These are phyloP conservation scores for Coffea eugenioides DNA, from an alignment of 257 asterid genomes.

Conservation along the genomic window DNA sequence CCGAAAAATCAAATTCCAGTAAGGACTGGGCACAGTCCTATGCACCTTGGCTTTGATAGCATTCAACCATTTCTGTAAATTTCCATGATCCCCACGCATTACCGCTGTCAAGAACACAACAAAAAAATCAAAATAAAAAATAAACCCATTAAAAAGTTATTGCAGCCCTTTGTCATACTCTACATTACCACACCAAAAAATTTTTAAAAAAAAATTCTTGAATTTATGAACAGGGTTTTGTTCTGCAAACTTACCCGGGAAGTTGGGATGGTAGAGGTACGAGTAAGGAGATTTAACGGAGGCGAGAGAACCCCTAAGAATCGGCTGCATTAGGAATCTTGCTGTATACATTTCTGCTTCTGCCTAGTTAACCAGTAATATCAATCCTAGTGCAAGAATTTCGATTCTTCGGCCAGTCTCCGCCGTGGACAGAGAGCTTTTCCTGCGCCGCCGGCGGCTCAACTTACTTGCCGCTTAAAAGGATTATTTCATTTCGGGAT, in stretches of 20 bases:
- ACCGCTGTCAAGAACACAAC: background rate
- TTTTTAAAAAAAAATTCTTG: background rate
- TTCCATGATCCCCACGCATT: conserved; percentile 24
- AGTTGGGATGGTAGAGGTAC: background rate
- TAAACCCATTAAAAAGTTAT: background rate
- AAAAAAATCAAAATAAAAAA: too few relatives aligned
- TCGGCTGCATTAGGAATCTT: conserved; percentile 24
- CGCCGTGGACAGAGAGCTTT: background rate
- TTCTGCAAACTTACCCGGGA: conserved; percentile 19
- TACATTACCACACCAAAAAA: background rate
- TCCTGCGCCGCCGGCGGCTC: background rate
- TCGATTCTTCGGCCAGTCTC: background rate
- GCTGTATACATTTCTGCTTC: conserved; percentile 21
- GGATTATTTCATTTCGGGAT: background rate
- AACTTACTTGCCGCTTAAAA: background rate
- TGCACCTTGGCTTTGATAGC: conserved; percentile 20
- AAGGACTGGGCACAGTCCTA: conserved; percentile 10
- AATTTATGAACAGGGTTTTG: background rate
- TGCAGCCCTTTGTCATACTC: background rate
- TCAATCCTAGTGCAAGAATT: background rate
- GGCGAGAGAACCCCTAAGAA: conserved; percentile 20
- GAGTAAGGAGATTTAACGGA: conserved; percentile 7
- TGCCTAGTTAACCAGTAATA: background rate
- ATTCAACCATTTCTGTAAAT: conserved; percentile 19
- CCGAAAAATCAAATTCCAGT: conserved; percentile 15